phyloP scores from a whole-genome alignment of 2,329 filamentous ascomycete genomes.

The Xylariaceae sp. region DNA sequence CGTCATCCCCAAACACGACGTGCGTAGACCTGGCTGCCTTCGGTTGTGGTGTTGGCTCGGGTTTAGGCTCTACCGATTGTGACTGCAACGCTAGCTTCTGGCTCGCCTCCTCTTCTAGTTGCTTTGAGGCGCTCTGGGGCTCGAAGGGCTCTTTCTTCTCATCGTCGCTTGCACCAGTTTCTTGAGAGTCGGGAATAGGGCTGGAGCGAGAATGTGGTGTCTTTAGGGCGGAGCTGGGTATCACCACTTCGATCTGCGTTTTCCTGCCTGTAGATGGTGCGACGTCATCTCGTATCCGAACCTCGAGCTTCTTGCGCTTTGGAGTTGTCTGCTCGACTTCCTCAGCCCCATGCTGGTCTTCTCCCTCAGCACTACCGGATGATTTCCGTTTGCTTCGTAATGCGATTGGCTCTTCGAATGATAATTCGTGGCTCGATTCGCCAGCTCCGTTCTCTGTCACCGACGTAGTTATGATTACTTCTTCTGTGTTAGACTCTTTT shows the following conservation, averaged over 20 bases:
- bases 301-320: slow-evolving; percentile 33
- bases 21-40: slow-evolving; percentile 38
- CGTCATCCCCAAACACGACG: slow-evolving; percentile 42
- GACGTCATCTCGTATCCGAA: slow-evolving; percentile 32
- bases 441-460: not conserved
- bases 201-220: slow-evolving; percentile 23
- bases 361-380: slow-evolving; percentile 8
- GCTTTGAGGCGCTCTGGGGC: slow-evolving; percentile 39
- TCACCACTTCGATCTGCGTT: slow-evolving; percentile 34
- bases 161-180: slow-evolving; percentile 12
- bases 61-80: slow-evolving; percentile 21
- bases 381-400: slow-evolving; percentile 31
- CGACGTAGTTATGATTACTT: not conserved
- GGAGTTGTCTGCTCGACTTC: slow-evolving; percentile 19
- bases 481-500: slow-evolving; percentile 3
- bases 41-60: slow-evolving; percentile 26
- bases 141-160: slow-evolving; percentile 19
- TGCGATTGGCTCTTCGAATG: slow-evolving; percentile 23
- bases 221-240: slow-evolving; percentile 31
- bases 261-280: slow-evolving; percentile 20
- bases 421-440: slow-evolving; percentile 5
- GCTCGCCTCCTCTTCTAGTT: slow-evolving; percentile 41
- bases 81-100: slow-evolving; percentile 35
- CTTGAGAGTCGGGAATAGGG: slow-evolving; percentile 35
- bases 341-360: slow-evolving; percentile 1